A percentile compares a stretch with the other conserved stretches of the same genome.
Conservation (phyloP, 139 green algal species). For the Closterium sp. region DNA sequence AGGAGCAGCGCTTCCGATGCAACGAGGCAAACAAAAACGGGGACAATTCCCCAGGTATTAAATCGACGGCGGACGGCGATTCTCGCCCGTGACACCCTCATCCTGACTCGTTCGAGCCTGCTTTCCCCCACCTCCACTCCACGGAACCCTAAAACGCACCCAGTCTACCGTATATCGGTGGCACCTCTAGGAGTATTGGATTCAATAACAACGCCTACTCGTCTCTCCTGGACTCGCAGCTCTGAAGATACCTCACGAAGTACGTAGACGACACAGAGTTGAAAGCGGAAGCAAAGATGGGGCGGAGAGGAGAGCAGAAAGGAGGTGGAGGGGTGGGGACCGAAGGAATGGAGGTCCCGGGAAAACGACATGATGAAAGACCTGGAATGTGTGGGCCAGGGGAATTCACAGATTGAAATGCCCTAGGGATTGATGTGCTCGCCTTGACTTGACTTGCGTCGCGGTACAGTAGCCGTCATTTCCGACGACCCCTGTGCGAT, state of each 20-base stretch:
- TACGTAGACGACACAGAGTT: no score
- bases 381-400: background rate
- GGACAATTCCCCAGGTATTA: background rate
- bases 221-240: no score
- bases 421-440: background rate
- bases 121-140: background rate
- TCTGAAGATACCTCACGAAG: no score
- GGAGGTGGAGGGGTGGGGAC: background rate
- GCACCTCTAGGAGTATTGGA: background rate
- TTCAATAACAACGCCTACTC: no score
- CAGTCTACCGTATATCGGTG: background rate
- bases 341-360: background rate
- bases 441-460: no score
- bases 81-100: background rate
- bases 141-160: background rate
- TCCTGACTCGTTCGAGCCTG: background rate
- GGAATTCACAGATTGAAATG: background rate
- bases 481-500: background rate
- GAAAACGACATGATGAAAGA: background rate
- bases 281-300: no score
- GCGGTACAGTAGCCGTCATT: background rate
- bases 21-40: background rate
- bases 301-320: background rate
- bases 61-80: background rate
- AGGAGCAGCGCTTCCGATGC: background rate